Evolutionary conservation across 371 early-diverging fungal genomes (phyloP).

Genomic region (Rhizopus sp.): DNA sequence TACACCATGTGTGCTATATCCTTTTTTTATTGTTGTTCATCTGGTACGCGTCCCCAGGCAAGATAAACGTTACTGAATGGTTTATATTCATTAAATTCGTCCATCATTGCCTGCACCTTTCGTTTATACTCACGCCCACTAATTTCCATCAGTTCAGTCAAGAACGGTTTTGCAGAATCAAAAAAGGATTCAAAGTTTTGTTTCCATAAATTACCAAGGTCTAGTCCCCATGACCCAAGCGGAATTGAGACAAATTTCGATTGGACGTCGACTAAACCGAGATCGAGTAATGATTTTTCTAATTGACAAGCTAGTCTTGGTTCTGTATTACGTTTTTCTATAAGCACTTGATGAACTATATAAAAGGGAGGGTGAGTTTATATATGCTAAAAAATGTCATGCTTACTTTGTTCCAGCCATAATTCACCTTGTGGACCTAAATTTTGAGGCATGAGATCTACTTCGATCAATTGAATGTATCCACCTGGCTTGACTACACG

Average conservation of each 20-base stretch:
- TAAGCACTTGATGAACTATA: conserved; percentile 7
- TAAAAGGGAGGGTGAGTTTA: background rate
- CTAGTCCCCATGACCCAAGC: conserved; percentile 26
- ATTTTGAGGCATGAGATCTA: conserved; percentile 15
- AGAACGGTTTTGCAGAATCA: conserved; percentile 10
- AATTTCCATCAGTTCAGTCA: conserved; percentile 9
- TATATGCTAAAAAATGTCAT: background rate
- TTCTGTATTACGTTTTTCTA: conserved; percentile 8
- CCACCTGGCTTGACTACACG: conserved; percentile 26
- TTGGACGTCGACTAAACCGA: conserved; percentile 12
- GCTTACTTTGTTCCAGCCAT: conserved; percentile 17
- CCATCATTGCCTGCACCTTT: conserved; percentile 3
- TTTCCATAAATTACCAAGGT: conserved; percentile 24
- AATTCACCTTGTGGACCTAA: conserved; percentile 10
- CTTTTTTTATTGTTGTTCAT: background rate
- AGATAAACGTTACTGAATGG: conserved; percentile 23
- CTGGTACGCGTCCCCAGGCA: conserved; percentile 12
- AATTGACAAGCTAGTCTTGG: conserved; percentile 12
- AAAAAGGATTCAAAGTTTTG: conserved; percentile 17
- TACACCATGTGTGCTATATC: no score
- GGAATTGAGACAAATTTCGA: conserved; percentile 24
- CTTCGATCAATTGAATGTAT: conserved; percentile 25
- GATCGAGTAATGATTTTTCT: conserved; percentile 9
- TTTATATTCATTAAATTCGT: conserved; percentile 10
- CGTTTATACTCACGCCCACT: conserved; percentile 4